These are phyloP conservation scores for Melampsora americana DNA, from an alignment of 1,284 basidiomycete species.

Conservation along the genomic window DNA sequence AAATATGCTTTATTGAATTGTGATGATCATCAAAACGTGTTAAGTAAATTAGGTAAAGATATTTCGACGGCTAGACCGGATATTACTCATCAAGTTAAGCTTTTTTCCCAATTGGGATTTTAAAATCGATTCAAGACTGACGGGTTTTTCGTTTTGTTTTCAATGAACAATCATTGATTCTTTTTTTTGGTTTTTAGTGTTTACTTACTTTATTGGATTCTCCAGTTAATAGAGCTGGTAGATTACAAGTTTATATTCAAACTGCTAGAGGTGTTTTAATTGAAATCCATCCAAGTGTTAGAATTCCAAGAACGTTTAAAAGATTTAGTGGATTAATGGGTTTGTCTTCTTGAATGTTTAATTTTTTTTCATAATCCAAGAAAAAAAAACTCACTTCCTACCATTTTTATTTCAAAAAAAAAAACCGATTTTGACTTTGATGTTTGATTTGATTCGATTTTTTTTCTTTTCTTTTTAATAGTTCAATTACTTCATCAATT, in stretches of 20 bases:
- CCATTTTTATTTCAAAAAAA: neutral
- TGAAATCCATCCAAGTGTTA: conserved; percentile 95
- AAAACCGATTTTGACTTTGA: too few relatives aligned
- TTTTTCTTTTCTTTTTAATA: conserved; percentile 55
- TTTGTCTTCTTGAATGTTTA: conserved; percentile 57
- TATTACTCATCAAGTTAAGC: conserved; percentile 87
- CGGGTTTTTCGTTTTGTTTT: neutral
- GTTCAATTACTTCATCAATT: conserved; percentile 97
- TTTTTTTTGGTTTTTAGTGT: conserved; percentile 63
- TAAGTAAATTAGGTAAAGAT: conserved; percentile 95
- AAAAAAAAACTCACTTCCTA: neutral
- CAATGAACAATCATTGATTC: neutral
- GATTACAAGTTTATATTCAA: conserved; percentile 97
- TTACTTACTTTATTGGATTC: conserved; percentile 94
- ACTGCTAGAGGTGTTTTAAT: conserved; percentile 94
- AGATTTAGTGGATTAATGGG: conserved; percentile 98
- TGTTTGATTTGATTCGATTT: conserved; percentile 29
- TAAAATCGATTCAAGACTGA: neutral
- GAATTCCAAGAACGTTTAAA: conserved; percentile 98
- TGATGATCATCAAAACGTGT: conserved; percentile 97
- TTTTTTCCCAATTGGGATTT: conserved; percentile 17
- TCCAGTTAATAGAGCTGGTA: conserved; percentile 93
- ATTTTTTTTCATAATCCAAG: neutral
- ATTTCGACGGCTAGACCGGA: conserved; percentile 97
- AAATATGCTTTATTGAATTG: conserved; percentile 98